Percentiles rank a stretch among this genome's conserved stretches.
Conservation (phyloP, 495 filamentous ascomycete species). For the Pseudomonodictys pantanalensis region DNA sequence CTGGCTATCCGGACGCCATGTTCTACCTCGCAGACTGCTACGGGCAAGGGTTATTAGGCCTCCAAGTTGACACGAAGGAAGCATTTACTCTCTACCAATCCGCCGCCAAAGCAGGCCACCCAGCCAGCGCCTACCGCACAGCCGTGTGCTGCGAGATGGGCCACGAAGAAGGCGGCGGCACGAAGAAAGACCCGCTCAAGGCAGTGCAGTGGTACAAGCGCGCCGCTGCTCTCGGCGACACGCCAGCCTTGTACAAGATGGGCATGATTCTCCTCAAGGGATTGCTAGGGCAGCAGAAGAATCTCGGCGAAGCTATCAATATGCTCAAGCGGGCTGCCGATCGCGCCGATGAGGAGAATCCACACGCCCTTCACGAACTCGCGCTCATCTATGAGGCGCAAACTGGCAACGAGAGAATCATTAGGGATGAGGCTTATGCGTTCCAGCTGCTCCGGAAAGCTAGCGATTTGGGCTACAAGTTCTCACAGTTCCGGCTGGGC, state of each 20-base stretch:
- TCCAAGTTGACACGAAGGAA: conserved; percentile 78
- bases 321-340: conserved; percentile 95
- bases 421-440: conserved; percentile 78
- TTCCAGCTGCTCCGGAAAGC: conserved; percentile 77
- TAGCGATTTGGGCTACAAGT: conserved; percentile 90
- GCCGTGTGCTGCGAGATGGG: conserved; percentile 98
- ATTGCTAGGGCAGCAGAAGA: conserved; percentile 83
- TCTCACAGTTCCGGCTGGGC: conserved; percentile 87
- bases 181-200: conserved; percentile 83
- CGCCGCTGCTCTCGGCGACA: conserved; percentile 83
- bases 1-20: conserved; percentile 75
- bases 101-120: conserved; percentile 83
- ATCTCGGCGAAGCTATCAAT: conserved; percentile 76
- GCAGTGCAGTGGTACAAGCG: conserved; percentile 98
- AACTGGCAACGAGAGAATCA: conserved; percentile 65
- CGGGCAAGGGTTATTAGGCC: conserved; percentile 67
- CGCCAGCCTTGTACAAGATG: conserved; percentile 96
- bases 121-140: conserved; percentile 84
- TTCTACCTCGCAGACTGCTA: conserved; percentile 92
- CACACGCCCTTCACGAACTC: conserved; percentile 91
- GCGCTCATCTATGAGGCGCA: conserved; percentile 74
- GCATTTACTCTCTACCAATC: conserved; percentile 92
- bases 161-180: conserved; percentile 89
- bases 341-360: conserved; percentile 81
- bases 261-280: conserved; percentile 94